A percentile compares a stretch with the other conserved stretches of the same genome.
phyloP scores from a whole-genome alignment of 257 asterid genomes.

The Plantago ovata region DNA sequence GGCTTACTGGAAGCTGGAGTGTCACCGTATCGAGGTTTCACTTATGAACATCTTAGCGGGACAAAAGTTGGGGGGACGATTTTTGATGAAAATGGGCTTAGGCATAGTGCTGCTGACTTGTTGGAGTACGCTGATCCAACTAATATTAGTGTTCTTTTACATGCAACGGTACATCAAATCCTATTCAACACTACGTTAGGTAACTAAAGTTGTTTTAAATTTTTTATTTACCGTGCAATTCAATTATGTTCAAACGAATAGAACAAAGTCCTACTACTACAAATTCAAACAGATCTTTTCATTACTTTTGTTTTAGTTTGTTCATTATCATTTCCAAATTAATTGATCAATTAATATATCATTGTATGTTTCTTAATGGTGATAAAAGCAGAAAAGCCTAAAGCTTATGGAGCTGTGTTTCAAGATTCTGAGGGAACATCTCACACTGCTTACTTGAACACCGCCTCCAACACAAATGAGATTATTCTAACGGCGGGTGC shows the following conservation, averaged over 20 bases:
- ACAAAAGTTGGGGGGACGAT: slow-evolving; percentile 71
- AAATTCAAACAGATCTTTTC: no score
- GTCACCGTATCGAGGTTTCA: slow-evolving; percentile 69
- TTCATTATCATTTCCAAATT: no score
- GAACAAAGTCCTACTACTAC: no score
- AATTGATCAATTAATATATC: no score
- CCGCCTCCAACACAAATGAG: slow-evolving; percentile 32
- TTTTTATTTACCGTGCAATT: no score
- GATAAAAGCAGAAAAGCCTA: slow-evolving; percentile 30
- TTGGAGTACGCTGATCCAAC: slow-evolving; percentile 57
- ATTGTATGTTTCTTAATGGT: no score
- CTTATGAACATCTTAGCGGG: slow-evolving; percentile 50
- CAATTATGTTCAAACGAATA: no score
- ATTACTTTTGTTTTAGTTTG: no score
- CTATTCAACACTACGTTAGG: slow-evolving; percentile 39
- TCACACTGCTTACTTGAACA: slow-evolving; percentile 48
- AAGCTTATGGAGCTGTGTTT: slow-evolving; percentile 52
- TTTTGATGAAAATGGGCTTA: slow-evolving; percentile 49
- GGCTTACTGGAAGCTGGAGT: slow-evolving; percentile 57
- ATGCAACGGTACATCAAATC: slow-evolving; percentile 52
- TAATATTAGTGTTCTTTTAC: slow-evolving; percentile 39
- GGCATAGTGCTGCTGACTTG: slow-evolving; percentile 82
- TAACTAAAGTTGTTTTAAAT: no score
- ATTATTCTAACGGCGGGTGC: slow-evolving; percentile 74
- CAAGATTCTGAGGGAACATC: slow-evolving; percentile 34